phyloP scores from a whole-genome alignment of 495 filamentous ascomycete genomes.

The Talaromyces thailandensis region DNA sequence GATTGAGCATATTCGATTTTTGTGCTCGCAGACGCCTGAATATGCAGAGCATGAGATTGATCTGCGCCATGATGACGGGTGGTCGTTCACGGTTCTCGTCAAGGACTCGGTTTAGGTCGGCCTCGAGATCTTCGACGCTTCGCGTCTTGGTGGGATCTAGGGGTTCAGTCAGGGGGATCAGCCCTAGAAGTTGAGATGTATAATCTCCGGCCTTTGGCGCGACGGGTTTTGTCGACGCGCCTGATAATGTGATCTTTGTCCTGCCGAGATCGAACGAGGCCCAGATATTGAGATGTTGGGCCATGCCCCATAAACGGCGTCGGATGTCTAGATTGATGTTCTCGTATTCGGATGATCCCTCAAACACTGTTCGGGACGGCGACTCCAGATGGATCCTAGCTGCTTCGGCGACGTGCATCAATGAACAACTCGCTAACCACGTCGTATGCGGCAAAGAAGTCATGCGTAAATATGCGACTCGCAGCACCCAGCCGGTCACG shows the following conservation, averaged over 20 bases:
- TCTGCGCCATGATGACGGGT: constrained; percentile 32
- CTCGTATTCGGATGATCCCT: neutral
- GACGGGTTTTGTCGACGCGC: constrained; percentile 15
- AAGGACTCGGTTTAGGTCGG: constrained; percentile 14
- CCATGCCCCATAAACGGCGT: constrained; percentile 30
- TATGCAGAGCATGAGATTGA: constrained; percentile 63
- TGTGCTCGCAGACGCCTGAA: constrained; percentile 68
- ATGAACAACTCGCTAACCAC: constrained; percentile 47
- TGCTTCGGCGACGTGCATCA: constrained; percentile 38
- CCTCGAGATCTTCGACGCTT: constrained; percentile 21
- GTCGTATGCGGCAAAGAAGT: constrained; percentile 42
- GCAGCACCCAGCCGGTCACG: constrained; percentile 44
- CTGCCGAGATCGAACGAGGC: constrained; percentile 42
- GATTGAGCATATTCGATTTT: constrained; percentile 47
- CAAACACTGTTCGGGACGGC: constrained; percentile 5
- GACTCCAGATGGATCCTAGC: constrained; percentile 29
- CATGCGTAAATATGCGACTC: constrained; percentile 41
- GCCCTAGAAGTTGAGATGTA: constrained; percentile 26
- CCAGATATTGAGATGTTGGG: constrained; percentile 36
- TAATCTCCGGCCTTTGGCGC: constrained; percentile 18
- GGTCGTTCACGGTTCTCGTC: constrained; percentile 22
- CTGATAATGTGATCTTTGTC: constrained; percentile 27
- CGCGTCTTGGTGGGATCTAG: constrained; percentile 23
- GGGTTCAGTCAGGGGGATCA: constrained; percentile 26
- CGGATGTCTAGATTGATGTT: constrained; percentile 22